These are phyloP conservation scores for Hypoxylon subgilvum DNA, from an alignment of 495 filamentous ascomycete genomes.

Conservation along the genomic window DNA sequence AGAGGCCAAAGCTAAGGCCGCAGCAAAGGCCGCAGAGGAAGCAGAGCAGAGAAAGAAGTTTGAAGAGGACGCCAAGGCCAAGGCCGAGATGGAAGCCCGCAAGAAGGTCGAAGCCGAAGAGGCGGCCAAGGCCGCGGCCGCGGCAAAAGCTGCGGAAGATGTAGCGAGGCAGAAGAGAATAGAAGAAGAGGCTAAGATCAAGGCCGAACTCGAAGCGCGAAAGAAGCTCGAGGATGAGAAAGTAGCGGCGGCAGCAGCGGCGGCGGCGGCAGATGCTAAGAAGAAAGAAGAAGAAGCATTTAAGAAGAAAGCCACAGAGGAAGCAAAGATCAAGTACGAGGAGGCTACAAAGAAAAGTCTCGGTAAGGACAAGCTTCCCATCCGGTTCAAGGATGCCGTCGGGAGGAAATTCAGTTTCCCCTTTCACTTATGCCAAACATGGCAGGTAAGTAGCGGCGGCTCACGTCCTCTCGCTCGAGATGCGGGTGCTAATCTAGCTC, in stretches of 20 bases:
- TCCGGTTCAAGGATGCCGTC: slow-evolving; percentile 88
- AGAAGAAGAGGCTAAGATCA: slow-evolving; percentile 49
- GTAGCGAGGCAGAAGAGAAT: slow-evolving; percentile 30
- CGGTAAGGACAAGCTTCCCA: slow-evolving; percentile 55
- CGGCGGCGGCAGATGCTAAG: slow-evolving; percentile 42
- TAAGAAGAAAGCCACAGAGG: slow-evolving; percentile 53
- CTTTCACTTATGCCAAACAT: slow-evolving; percentile 77
- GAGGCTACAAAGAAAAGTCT: slow-evolving; percentile 54
- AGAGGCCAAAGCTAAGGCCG: slow-evolving; percentile 49
- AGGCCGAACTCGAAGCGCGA: slow-evolving; percentile 51
- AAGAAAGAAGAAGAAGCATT: slow-evolving; percentile 54
- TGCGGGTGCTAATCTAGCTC: slow-evolving; percentile 21
- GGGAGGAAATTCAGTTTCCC: slow-evolving; percentile 87
- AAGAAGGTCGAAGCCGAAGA: slow-evolving; percentile 44
- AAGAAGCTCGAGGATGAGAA: slow-evolving; percentile 52
- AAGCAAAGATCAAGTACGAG: slow-evolving; percentile 57
- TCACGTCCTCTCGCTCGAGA: not conserved
- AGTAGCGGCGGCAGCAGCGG: slow-evolving; percentile 28
- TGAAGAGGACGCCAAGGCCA: slow-evolving; percentile 42
- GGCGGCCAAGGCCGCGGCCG: slow-evolving; percentile 33
- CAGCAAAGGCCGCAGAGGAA: slow-evolving; percentile 54
- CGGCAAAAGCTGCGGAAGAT: slow-evolving; percentile 31
- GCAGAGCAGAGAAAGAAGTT: slow-evolving; percentile 52
- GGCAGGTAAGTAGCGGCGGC: slow-evolving; percentile 64
- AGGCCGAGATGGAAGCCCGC: slow-evolving; percentile 43